These are phyloP conservation scores for Gastrolobium bilobum DNA, from an alignment of 306 rosid genomes.

Conservation along the genomic window DNA sequence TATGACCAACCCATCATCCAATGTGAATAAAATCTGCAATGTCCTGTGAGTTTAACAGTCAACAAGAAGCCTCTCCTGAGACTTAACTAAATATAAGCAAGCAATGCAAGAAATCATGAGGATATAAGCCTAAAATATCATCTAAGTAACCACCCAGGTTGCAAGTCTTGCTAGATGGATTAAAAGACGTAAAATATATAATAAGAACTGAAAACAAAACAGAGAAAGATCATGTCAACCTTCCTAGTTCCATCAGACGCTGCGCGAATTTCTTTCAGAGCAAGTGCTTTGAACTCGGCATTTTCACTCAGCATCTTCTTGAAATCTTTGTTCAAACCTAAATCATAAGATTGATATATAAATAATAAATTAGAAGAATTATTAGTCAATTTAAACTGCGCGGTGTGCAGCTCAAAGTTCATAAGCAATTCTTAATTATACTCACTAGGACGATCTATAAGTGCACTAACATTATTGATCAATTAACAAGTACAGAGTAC, in stretches of 20 bases:
- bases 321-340: conserved; percentile 90
- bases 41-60: conserved; percentile 81
- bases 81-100: conserved; percentile 29
- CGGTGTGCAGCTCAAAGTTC: conserved; percentile 1
- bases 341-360: conserved; percentile 21
- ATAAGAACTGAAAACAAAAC: conserved; percentile 32
- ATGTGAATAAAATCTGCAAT: conserved; percentile 89
- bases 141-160: conserved; percentile 11
- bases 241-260: conserved; percentile 91
- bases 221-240: conserved; percentile 66
- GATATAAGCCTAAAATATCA: conserved; percentile 24
- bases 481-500: conserved; percentile 6
- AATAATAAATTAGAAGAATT: not conserved
- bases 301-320: conserved; percentile 82
- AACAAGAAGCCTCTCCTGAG: conserved; percentile 63
- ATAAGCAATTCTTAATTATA: conserved; percentile 3
- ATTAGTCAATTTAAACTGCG: conserved; percentile 10
- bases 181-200: conserved; percentile 18
- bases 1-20: conserved; percentile 81
- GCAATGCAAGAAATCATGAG: not conserved
- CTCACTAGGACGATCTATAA: conserved; percentile 32
- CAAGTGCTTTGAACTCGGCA: conserved; percentile 76
- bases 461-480: not conserved
- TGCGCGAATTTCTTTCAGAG: conserved; percentile 66
- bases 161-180: not conserved